A percentile compares a stretch with the other conserved stretches of the same genome.
Evolutionary conservation across 2,329 filamentous ascomycete genomes (phyloP).

Genomic region (Diplocarpon mali): DNA sequence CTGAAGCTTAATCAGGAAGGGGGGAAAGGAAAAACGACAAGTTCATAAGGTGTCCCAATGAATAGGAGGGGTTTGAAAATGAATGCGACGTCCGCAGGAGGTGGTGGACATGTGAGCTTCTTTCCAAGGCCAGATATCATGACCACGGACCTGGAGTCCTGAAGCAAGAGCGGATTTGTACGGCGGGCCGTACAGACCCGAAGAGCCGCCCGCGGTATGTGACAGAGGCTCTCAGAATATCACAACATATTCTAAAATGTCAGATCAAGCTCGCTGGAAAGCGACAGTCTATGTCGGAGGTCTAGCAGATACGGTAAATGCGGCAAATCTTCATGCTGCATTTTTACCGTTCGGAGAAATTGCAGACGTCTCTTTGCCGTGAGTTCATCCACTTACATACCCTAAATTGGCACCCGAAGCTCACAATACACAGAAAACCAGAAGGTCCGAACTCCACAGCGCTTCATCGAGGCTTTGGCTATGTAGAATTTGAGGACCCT

Average conservation of each 20-base stretch:
- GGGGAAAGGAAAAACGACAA: slow-evolving; percentile 2
- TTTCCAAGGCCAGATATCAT: not conserved
- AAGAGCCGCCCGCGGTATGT: not conserved
- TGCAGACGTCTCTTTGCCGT: slow-evolving; percentile 74
- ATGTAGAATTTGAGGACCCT: slow-evolving; percentile 83
- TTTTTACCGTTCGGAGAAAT: slow-evolving; percentile 98
- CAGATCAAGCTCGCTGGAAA: slow-evolving; percentile 74
- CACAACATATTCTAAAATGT: slow-evolving; percentile 41
- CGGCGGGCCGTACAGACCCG: no score
- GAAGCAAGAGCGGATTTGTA: no score
- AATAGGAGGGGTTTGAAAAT: slow-evolving; percentile 12
- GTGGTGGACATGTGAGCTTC: slow-evolving; percentile 3
- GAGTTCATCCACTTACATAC: slow-evolving; percentile 10
- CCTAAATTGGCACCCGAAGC: slow-evolving; percentile 5
- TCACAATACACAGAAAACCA: slow-evolving; percentile 44
- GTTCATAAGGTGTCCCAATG: not conserved
- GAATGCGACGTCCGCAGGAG: slow-evolving; percentile 12
- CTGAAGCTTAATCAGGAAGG: not conserved
- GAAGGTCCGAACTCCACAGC: slow-evolving; percentile 70
- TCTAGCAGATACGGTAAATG: slow-evolving; percentile 67
- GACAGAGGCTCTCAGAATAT: not conserved
- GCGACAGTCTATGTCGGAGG: slow-evolving; percentile 89
- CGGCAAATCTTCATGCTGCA: slow-evolving; percentile 68
- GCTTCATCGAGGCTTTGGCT: slow-evolving; percentile 84
- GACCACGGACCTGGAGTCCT: no score